Conservation (phyloP, 1,284 basidiomycete species). For the Irpex sp. region DNA sequence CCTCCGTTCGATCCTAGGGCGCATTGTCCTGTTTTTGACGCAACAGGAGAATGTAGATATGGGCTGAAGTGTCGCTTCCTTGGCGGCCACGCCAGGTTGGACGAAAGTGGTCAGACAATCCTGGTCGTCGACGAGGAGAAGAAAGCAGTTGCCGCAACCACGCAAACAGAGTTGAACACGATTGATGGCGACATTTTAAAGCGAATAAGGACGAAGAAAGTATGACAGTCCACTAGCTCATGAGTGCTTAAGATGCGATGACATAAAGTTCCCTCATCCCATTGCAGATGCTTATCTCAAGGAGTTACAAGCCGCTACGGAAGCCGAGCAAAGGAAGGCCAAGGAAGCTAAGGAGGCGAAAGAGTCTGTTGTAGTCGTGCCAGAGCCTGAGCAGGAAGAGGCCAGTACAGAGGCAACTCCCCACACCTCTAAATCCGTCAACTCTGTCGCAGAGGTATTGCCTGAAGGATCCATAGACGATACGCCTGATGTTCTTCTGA, state of each 20-base stretch:
- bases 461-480: slow-evolving; percentile 37
- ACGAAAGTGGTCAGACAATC: slow-evolving; percentile 38
- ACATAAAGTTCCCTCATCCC: slow-evolving; percentile 59
- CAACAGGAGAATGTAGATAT: slow-evolving; percentile 78
- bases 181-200: slow-evolving; percentile 54
- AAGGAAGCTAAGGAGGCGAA: not conserved
- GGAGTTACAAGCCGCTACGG: slow-evolving; percentile 41
- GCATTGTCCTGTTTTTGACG: slow-evolving; percentile 71
- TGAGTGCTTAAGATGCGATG: not conserved
- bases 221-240: slow-evolving; percentile 27
- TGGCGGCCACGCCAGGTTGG: slow-evolving; percentile 61
- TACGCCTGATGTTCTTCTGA: slow-evolving; percentile 63
- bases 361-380: not conserved
- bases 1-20: slow-evolving; percentile 47
- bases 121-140: slow-evolving; percentile 56
- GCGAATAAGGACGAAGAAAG: slow-evolving; percentile 64
- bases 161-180: slow-evolving; percentile 76
- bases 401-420: slow-evolving; percentile 13
- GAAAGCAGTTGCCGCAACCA: slow-evolving; percentile 44
- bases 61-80: slow-evolving; percentile 93
- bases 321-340: not conserved
- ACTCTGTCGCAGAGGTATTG: slow-evolving; percentile 28
- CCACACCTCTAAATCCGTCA: slow-evolving; percentile 20
- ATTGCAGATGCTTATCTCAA: slow-evolving; percentile 67
- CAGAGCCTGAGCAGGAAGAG: slow-evolving; percentile 8